Evolutionary conservation across 345 rosid species (phyloP).

Genomic region (Sisymbrium irio): DNA sequence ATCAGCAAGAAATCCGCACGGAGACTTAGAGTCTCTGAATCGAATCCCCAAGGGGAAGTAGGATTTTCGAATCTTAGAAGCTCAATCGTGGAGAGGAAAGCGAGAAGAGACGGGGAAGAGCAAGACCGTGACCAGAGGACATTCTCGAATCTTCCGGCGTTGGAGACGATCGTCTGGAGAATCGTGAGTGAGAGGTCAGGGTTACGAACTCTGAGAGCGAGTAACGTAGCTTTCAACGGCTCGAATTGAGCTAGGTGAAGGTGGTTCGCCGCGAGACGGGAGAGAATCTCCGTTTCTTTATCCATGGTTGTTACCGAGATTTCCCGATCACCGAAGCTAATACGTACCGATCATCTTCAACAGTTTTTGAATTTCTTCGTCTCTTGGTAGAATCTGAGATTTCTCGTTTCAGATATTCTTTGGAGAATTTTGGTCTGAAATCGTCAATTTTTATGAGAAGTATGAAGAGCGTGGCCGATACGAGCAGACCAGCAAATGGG

Average conservation of each 20-base stretch:
- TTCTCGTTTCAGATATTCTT: not conserved
- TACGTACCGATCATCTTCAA: not conserved
- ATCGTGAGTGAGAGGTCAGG: conserved; percentile 67
- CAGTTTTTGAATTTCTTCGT: not conserved
- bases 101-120: conserved; percentile 70
- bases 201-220: conserved; percentile 60
- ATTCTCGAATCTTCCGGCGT: conserved; percentile 65
- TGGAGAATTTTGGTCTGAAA: not conserved
- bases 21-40: conserved; percentile 55
- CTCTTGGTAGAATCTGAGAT: not conserved
- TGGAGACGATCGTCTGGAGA: conserved; percentile 75
- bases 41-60: conserved; percentile 72
- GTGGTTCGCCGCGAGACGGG: conserved; percentile 85
- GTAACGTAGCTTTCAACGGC: conserved; percentile 81
- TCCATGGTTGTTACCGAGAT: conserved; percentile 46
- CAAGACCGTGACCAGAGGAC: conserved; percentile 78
- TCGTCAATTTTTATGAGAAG: conserved; percentile 20
- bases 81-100: conserved; percentile 69
- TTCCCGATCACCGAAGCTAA: conserved; percentile 10
- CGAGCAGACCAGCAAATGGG: not conserved
- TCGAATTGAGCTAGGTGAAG: conserved; percentile 89
- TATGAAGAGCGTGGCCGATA: not conserved
- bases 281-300: conserved; percentile 73
- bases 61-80: conserved; percentile 55
- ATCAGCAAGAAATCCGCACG: conserved; percentile 75